A percentile compares a stretch with the other conserved stretches of the same genome.
phyloP scores from a whole-genome alignment of 208 protist genomes.

The Trypanosoma caninum region DNA sequence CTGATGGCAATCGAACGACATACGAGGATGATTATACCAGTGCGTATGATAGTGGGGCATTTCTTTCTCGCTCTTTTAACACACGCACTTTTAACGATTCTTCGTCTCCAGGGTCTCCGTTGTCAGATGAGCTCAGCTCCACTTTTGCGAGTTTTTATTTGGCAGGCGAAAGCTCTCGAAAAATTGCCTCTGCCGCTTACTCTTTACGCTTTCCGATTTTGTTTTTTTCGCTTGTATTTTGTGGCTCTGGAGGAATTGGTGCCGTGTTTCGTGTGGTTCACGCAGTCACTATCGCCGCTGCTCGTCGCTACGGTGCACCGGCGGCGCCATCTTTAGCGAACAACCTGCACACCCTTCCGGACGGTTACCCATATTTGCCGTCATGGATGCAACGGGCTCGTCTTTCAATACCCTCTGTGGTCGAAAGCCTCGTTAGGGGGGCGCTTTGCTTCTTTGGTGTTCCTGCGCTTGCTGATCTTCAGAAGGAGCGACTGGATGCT shows the following conservation, averaged over 20 bases:
- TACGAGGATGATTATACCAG: conserved; percentile 30
- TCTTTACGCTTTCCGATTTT: conserved; percentile 61
- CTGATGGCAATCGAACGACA: conserved; percentile 5
- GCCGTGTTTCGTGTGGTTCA: conserved; percentile 40
- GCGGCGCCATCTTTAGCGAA: neutral
- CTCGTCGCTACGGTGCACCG: neutral
- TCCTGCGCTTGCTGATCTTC: conserved; percentile 58
- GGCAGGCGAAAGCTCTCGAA: conserved; percentile 46
- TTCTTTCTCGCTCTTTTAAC: conserved; percentile 18
- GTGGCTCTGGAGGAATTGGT: conserved; percentile 40
- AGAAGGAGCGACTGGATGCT: conserved; percentile 22
- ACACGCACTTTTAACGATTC: conserved; percentile 41
- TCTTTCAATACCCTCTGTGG: conserved; percentile 41
- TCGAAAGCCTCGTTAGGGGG: conserved; percentile 55
- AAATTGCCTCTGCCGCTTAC: conserved; percentile 24
- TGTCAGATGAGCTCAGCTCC: conserved; percentile 70
- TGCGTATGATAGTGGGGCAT: conserved; percentile 24
- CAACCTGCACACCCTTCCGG: conserved; percentile 17
- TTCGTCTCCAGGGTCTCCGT: conserved; percentile 47
- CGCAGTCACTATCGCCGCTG: conserved; percentile 17
- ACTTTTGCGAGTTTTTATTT: conserved; percentile 81
- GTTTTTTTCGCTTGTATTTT: conserved; percentile 52
- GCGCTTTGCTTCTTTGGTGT: conserved; percentile 45
- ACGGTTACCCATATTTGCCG: conserved; percentile 50
- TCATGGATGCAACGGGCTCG: conserved; percentile 61